Base-by-base conservation (phyloP, 257 asterid species). In the Petunia axillaris region DNA sequence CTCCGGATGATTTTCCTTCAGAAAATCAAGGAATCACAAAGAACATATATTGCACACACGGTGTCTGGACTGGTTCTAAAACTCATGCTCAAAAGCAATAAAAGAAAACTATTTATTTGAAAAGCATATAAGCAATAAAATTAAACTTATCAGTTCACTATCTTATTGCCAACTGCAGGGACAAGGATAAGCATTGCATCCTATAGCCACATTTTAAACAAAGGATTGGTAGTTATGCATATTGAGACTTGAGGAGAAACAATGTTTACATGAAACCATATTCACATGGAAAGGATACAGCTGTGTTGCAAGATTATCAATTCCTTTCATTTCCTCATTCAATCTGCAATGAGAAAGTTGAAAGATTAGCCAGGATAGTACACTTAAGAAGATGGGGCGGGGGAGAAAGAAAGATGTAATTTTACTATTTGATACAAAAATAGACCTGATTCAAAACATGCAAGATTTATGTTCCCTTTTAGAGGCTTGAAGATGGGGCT, bases 271-370 rank as follows among this genome's bases (percentile, higher is more conserved):
- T 77, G 62, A 77, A 43, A 77, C 48, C 14, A 77, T 25, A 63
- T 57, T 39, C 64, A 52, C 25, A 65, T 44, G 81, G 81, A 7
- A 86, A 91, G 99, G 99, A 96, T 94, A 96, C 99, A 96, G 79
- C 75, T 88, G 91, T 10, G 91, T 37, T 37, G 97, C 92, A 50
- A 96, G 98, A 75, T 85, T 87, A 44, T 89, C 98, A 84, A 94
- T 76, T 75, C 94, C 97, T 82, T 90, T 94, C 94, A 96, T 91
- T 88, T 94, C 99, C 84, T 96, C 98, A 59, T 92, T 94, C 79
- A 96, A 84, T 87, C 98, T 96, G 98, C 91, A 85, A 84, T 2
- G 78, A 57, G 75, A 58, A 53, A 67, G 35, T 65, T 38, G 62
- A 80, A 63, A 64, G 54, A 73, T 64, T 36, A 2, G 8, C 76